Evolutionary conservation across 768 basidiomycete genomes (phyloP).

Genomic region (Rhizopogon vesiculosus): DNA sequence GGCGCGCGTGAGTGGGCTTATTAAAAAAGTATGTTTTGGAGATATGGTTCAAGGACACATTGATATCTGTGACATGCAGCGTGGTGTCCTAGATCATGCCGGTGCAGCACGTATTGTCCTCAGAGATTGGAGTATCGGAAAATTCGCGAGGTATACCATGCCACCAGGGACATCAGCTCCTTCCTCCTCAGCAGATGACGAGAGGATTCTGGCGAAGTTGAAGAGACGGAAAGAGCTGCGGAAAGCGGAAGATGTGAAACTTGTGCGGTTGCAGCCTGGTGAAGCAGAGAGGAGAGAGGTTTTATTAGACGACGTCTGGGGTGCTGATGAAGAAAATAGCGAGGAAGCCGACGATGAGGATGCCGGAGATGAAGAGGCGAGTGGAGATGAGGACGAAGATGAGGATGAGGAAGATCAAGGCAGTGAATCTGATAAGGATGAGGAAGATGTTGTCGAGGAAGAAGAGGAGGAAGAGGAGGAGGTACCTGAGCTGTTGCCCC

Average conservation of each 20-base stretch:
- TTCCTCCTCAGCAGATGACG: conserved; percentile 30
- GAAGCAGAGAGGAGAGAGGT: conserved; percentile 36
- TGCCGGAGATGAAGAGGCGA: conserved; percentile 35
- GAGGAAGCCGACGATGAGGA: conserved; percentile 29
- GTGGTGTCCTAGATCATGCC: conserved; percentile 65
- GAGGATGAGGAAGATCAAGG: conserved; percentile 29
- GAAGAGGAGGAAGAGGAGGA: conserved; percentile 32
- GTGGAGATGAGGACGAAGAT: conserved; percentile 26
- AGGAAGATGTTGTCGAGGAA: conserved; percentile 40
- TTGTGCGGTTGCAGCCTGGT: conserved; percentile 50
- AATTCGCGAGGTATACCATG: conserved; percentile 66
- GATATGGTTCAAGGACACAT: conserved; percentile 1
- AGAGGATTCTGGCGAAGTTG: conserved; percentile 41
- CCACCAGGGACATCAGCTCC: conserved; percentile 32
- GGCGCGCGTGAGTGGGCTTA: conserved; percentile 67
- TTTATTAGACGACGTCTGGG: conserved; percentile 33
- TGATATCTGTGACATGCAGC: conserved; percentile 35
- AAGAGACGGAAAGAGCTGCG: conserved; percentile 65
- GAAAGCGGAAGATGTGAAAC: conserved; percentile 40
- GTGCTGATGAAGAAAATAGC: conserved; percentile 26
- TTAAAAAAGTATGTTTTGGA: conserved; percentile 61
- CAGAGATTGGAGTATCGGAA: conserved; percentile 79
- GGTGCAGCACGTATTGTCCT: conserved; percentile 76
- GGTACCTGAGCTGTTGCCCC: conserved; percentile 24
- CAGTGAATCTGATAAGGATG: conserved; percentile 32